These are phyloP conservation scores for Stephanodiscus triporus DNA, from an alignment of 108 stramenopile species.

Conservation along the genomic window DNA sequence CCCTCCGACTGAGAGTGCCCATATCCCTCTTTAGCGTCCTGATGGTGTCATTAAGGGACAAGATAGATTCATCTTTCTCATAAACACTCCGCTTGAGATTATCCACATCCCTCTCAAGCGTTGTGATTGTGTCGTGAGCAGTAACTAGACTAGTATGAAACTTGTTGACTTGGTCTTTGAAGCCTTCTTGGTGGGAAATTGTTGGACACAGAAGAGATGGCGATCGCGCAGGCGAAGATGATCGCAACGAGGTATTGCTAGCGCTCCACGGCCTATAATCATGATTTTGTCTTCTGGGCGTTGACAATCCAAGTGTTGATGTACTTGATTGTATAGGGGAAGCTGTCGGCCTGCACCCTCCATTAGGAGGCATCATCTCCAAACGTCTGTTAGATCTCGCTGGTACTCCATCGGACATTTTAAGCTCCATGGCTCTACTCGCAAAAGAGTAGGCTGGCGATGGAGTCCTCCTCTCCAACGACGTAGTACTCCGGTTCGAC, in stretches of 20 bases:
- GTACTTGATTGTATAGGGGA: not conserved
- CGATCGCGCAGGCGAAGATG: conserved; percentile 17
- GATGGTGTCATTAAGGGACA: conserved; percentile 27
- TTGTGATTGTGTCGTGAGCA: conserved; percentile 44
- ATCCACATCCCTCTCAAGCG: conserved; percentile 35
- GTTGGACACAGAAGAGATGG: conserved; percentile 15
- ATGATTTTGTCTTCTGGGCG: conserved; percentile 9
- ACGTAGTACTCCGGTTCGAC: not conserved
- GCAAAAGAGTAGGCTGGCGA: conserved; percentile 31
- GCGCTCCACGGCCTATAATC: not conserved
- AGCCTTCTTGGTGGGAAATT: conserved; percentile 8
- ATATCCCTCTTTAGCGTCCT: conserved; percentile 28
- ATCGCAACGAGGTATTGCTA: conserved; percentile 5
- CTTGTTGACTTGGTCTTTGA: conserved; percentile 34
- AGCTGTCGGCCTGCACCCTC: not conserved
- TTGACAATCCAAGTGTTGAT: not conserved
- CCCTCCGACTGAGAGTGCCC: conserved; percentile 18
- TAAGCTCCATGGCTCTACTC: conserved; percentile 37
- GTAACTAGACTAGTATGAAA: conserved; percentile 25
- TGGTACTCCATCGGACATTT: conserved; percentile 30
- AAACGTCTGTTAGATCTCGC: not conserved
- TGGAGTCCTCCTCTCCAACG: not conserved
- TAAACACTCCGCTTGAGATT: conserved; percentile 16
- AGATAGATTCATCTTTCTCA: conserved; percentile 33
- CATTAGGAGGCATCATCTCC: not conserved